These are phyloP conservation scores for Blastocystis sp. DNA, from an alignment of 352 stramenopile species.

Conservation along the genomic window DNA sequence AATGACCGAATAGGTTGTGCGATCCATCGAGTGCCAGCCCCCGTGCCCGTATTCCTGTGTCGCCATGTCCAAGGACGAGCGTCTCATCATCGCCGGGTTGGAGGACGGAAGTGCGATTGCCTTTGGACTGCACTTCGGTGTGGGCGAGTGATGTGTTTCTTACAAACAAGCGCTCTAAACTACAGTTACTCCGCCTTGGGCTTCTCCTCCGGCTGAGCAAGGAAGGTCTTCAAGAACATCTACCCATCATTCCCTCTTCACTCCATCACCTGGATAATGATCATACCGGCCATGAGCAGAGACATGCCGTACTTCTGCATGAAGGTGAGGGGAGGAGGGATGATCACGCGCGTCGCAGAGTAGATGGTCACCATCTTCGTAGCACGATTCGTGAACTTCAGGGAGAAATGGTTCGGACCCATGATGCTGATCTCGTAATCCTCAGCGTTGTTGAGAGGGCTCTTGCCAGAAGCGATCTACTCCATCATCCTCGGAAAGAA, in stretches of 20 bases:
- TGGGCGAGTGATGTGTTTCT: neutral
- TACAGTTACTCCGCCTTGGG: constrained; percentile 14
- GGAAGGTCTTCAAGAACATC: constrained; percentile 1
- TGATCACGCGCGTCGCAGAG: constrained; percentile 42
- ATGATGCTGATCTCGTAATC: constrained; percentile 43
- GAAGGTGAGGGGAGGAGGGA: constrained; percentile 40
- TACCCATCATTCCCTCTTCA: neutral
- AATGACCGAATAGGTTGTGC: neutral
- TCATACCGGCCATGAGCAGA: constrained; percentile 23
- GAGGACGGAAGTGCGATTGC: constrained; percentile 7
- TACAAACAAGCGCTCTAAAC: constrained; percentile 20
- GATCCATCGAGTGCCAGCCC: constrained; percentile 5
- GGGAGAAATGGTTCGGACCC: constrained; percentile 3
- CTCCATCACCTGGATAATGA: constrained; percentile 40
- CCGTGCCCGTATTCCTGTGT: constrained; percentile 6
- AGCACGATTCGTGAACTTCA: constrained; percentile 17
- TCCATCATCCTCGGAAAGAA: neutral
- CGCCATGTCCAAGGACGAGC: neutral
- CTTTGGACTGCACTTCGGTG: neutral
- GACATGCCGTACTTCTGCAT: constrained; percentile 64
- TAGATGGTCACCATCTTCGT: neutral
- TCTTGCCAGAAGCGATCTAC: constrained; percentile 35
- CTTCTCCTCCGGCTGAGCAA: neutral
- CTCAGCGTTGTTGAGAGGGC: neutral
- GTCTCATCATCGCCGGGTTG: neutral